Percentiles rank a stretch among this genome's conserved stretches.
Evolutionary conservation across 2,329 filamentous ascomycete species (phyloP).

Genomic region (Samsoniella hepiali): DNA sequence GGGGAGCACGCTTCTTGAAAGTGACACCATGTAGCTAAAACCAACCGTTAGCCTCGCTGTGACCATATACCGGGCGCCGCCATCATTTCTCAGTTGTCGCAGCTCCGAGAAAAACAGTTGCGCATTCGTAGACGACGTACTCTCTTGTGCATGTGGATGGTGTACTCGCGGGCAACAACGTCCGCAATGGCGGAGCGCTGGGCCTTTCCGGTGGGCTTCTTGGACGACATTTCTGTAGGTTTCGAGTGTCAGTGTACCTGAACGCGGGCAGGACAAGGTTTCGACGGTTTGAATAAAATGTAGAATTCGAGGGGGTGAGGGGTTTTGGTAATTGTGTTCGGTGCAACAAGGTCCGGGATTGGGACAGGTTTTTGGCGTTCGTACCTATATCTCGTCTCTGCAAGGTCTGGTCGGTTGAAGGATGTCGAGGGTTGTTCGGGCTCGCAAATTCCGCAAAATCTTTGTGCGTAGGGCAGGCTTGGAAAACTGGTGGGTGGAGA

Average conservation of each 20-base stretch:
- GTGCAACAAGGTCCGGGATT: slow-evolving; percentile 15
- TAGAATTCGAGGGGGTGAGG: neutral
- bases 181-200: slow-evolving; percentile 95
- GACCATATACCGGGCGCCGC: neutral
- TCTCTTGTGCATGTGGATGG: slow-evolving; percentile 99
- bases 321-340: neutral
- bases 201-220: slow-evolving; percentile 39
- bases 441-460: slow-evolving; percentile 40
- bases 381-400: slow-evolving; percentile 43
- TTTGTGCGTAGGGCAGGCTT: slow-evolving; percentile 43
- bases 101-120: neutral
- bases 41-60: slow-evolving; percentile 20
- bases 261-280: neutral
- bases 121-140: slow-evolving; percentile 30
- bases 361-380: slow-evolving; percentile 27
- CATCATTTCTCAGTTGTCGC: neutral
- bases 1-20: slow-evolving; percentile 99
- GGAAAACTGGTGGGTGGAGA: slow-evolving; percentile 31
- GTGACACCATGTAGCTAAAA: slow-evolving; percentile 86
- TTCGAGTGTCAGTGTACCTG: slow-evolving; percentile 17
- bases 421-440: slow-evolving; percentile 30
- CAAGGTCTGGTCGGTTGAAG: slow-evolving; percentile 36
- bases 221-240: slow-evolving; percentile 40
- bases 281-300: neutral
- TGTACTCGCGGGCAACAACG: slow-evolving; percentile 99